Conservation (phyloP, 1,284 basidiomycete species). For the Ganoderma leucocontextum region DNA sequence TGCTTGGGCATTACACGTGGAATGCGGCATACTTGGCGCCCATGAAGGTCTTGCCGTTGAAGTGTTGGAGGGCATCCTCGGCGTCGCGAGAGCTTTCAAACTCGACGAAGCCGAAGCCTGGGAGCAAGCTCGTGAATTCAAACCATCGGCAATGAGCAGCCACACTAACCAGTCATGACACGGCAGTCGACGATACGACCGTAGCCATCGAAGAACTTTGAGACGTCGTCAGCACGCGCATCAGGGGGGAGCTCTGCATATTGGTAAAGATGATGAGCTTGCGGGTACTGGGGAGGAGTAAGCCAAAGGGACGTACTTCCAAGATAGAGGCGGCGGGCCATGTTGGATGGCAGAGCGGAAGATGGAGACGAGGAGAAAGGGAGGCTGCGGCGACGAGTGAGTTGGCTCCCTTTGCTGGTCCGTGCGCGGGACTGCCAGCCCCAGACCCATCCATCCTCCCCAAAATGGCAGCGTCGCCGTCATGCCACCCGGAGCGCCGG, state of each 20-base stretch:
- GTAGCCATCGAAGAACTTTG: slow-evolving; percentile 87
- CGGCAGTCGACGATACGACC: slow-evolving; percentile 90
- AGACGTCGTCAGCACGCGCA: slow-evolving; percentile 80
- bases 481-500: slow-evolving; percentile 7
- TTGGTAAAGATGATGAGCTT: slow-evolving; percentile 4
- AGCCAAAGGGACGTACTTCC: slow-evolving; percentile 66
- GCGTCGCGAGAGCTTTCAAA: slow-evolving; percentile 92
- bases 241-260: slow-evolving; percentile 77
- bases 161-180: slow-evolving; percentile 85
- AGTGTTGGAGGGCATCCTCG: slow-evolving; percentile 87
- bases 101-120: slow-evolving; percentile 94
- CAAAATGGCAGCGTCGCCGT: slow-evolving; percentile 2
- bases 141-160: neutral
- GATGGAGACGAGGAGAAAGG: slow-evolving; percentile 9
- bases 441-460: neutral
- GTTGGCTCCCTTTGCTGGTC: slow-evolving; percentile 36
- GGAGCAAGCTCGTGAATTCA: neutral
- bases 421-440: slow-evolving; percentile 38
- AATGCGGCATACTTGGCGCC: slow-evolving; percentile 73
- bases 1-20: neutral
- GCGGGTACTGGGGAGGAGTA: neutral
- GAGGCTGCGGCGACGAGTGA: slow-evolving; percentile 20
- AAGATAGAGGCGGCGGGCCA: slow-evolving; percentile 85
- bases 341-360: slow-evolving; percentile 55
- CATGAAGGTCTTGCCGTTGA: slow-evolving; percentile 90